phyloP scores from a whole-genome alignment of 495 filamentous ascomycete genomes.

The Cercophora scortea region DNA sequence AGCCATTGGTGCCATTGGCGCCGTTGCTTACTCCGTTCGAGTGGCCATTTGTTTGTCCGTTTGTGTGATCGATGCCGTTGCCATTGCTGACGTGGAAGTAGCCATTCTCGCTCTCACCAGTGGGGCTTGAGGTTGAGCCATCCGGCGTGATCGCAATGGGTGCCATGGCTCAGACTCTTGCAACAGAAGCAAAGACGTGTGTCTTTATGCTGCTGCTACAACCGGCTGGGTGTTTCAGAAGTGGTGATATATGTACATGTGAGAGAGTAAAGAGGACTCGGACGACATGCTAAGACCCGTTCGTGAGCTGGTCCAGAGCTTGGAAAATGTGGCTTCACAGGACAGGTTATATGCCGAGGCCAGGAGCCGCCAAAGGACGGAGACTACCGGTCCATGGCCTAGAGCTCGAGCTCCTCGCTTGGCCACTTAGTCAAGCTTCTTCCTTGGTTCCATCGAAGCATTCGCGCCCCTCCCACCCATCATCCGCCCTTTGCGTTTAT shows the following conservation, averaged over 20 bases:
- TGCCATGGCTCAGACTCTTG: conserved; percentile 27
- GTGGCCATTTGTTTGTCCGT: conserved; percentile 16
- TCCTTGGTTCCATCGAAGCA: conserved; percentile 5
- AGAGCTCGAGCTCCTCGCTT: neutral
- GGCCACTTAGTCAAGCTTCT: neutral
- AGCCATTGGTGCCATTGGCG: conserved; percentile 6
- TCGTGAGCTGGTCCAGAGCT: conserved; percentile 2
- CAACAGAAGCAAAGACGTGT: conserved; percentile 9
- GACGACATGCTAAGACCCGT: conserved; percentile 9
- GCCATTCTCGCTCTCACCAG: conserved; percentile 20
- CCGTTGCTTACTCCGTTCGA: conserved; percentile 9
- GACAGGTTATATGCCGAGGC: conserved; percentile 17
- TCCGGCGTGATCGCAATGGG: conserved; percentile 35
- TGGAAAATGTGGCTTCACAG: conserved; percentile 12
- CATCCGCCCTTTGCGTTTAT: conserved; percentile 8
- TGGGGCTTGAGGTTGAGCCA: conserved; percentile 26
- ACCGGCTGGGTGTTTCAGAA: conserved; percentile 16
- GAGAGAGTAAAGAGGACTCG: conserved; percentile 4
- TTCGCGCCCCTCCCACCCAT: neutral
- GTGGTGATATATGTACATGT: conserved; percentile 1
- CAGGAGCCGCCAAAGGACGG: neutral
- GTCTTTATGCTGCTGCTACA: conserved; percentile 17
- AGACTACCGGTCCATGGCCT: neutral
- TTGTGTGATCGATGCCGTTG: conserved; percentile 15
- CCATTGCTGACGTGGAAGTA: conserved; percentile 16